Evolutionary conservation across 2,329 filamentous ascomycete species (phyloP).

Genomic region (Xylariaceae sp.): DNA sequence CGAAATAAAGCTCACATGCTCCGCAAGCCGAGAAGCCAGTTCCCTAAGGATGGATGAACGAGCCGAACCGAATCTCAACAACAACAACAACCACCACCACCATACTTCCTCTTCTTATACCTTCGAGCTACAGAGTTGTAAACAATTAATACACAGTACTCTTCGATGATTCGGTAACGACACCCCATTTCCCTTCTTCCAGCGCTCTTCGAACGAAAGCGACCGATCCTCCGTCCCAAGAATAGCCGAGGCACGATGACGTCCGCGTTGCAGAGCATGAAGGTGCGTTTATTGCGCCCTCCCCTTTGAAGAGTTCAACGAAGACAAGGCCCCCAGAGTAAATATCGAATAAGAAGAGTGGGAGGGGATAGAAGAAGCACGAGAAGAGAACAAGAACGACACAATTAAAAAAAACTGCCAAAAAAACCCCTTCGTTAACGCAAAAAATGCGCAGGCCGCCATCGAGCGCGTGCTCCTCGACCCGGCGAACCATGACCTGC

Average conservation of each 20-base stretch:
- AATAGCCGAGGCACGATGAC: conserved; percentile 42
- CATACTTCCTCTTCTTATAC: background rate
- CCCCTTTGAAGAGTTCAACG: background rate
- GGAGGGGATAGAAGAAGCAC: background rate
- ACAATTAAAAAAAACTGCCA: background rate
- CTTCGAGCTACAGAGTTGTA: background rate
- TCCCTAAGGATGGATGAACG: too few relatives aligned
- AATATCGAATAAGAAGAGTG: conserved; percentile 6
- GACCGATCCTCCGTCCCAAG: background rate
- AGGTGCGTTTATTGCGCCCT: conserved; percentile 28
- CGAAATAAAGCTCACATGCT: conserved; percentile 22
- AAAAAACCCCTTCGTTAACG: background rate
- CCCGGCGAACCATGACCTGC: conserved; percentile 82
- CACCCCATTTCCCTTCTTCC: background rate
- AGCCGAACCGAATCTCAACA: conserved; percentile 1
- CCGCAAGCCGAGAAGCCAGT: too few relatives aligned
- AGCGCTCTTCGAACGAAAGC: conserved; percentile 15
- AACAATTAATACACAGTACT: background rate
- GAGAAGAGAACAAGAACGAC: background rate
- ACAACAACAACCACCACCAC: background rate
- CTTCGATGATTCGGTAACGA: conserved; percentile 16
- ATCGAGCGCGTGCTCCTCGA: conserved; percentile 81
- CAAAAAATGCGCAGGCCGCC: conserved; percentile 57
- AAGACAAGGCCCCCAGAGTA: background rate
- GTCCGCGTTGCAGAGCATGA: conserved; percentile 33